Base-by-base conservation (phyloP, 2,329 filamentous ascomycete species). In the Aspergillus vadensis region DNA sequence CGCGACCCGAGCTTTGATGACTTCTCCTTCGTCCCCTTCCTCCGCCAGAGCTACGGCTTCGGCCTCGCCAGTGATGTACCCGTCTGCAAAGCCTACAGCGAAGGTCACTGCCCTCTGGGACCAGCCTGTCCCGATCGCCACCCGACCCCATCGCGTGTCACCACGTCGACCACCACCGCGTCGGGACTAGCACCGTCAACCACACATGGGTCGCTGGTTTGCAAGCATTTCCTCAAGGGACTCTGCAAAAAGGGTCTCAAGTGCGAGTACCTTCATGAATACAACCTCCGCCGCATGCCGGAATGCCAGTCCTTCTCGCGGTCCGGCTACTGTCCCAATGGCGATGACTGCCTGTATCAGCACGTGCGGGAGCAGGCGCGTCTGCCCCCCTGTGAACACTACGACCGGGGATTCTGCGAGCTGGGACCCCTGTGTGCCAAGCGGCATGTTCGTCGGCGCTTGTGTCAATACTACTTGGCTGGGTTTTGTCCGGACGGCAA, bases 181-280 rank as follows among this genome's bases (percentile, higher is more conserved):
- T 77, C 75, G 4, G 75, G 75, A 14, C 67, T 77, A 57, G 74
- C 75, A 12, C 73, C 78, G 4, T 75, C 77, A 17, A 76, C 76
- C 17, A 77, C 74, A 4, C 75, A 78, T 58, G 76, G 76, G 30
- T 85, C 81, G 54, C 87, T 98, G 15, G 94, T 99, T 63, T 99
- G 95, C 87, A 99, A 99, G 81, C 95, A 98, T 83, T 98, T 95
- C 88, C 88, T 98, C 72, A 91, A 96, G 66, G 94, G 93, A 0
- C 86, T 99, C 19, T 99, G 95, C 83, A 99, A 99, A 76, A 98
- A 98, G 79, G 95, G 94, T 70, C 90, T 97, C 73, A 87, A 88
- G 68, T 99, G 95, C 87, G 95, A 99, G 81, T 99, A 98, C 72
- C 83, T 98, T 52, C 95, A 99, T 83, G 95, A 98, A 79, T 99